A percentile compares a stretch with the other conserved stretches of the same genome.
These are phyloP conservation scores for Epichloe elymi DNA, from an alignment of 2,329 filamentous ascomycete genomes.

Conservation along the genomic window DNA sequence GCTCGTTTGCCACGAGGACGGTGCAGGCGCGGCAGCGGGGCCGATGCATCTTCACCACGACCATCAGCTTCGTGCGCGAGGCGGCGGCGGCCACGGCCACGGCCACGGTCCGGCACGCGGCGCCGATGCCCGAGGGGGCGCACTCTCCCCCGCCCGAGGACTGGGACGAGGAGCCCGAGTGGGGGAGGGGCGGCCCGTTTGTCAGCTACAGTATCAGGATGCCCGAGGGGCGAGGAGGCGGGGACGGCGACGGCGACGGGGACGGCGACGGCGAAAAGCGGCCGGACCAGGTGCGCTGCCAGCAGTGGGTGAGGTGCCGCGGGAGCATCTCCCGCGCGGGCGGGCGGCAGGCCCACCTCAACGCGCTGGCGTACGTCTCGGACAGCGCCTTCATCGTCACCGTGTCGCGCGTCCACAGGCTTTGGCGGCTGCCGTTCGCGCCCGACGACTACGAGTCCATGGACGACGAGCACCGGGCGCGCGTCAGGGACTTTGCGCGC, in stretches of 20 bases:
- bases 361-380: conserved; percentile 82
- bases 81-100: conserved; percentile 37
- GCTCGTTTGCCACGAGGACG: conserved; percentile 80
- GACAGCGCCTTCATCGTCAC: conserved; percentile 93
- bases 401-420: conserved; percentile 63
- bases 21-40: conserved; percentile 91
- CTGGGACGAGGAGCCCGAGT: conserved; percentile 32
- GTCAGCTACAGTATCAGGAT: conserved; percentile 32
- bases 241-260: conserved; percentile 8
- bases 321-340: conserved; percentile 62
- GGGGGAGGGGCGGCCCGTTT: conserved; percentile 37
- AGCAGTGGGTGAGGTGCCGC: conserved; percentile 62
- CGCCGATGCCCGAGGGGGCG: conserved; percentile 37
- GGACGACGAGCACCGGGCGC: conserved; percentile 24
- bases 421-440: conserved; percentile 57
- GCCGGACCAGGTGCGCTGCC: conserved; percentile 53
- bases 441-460: conserved; percentile 40
- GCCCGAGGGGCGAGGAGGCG: too few relatives aligned
- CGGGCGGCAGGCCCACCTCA: conserved; percentile 69
- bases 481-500: conserved; percentile 19
- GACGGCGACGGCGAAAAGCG: conserved; percentile 12
- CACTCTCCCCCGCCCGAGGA: conserved; percentile 25
- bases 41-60: conserved; percentile 87
- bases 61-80: conserved; percentile 71
- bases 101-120: conserved; percentile 50